Percentiles rank a stretch among this genome's conserved stretches.
phyloP scores from a whole-genome alignment of 495 filamentous ascomycete genomes.

The Haplographium delicatum region DNA sequence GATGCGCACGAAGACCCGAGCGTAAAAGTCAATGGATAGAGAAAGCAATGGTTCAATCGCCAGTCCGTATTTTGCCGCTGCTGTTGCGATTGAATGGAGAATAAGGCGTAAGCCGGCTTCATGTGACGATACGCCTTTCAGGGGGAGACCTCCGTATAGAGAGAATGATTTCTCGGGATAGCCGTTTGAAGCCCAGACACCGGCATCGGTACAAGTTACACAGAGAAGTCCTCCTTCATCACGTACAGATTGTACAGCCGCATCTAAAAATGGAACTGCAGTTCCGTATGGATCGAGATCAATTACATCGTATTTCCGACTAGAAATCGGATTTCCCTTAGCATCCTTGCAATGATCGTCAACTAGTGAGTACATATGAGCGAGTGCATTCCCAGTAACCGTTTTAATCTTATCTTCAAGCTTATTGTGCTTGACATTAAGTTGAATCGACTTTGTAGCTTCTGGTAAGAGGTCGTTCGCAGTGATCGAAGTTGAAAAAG shows the following conservation, averaged over 20 bases:
- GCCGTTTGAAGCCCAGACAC: slow-evolving; percentile 85
- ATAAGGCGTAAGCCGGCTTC: slow-evolving; percentile 87
- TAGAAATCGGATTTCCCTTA: slow-evolving; percentile 22
- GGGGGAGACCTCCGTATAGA: slow-evolving; percentile 81
- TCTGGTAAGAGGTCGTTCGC: slow-evolving; percentile 80
- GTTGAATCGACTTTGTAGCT: slow-evolving; percentile 73
- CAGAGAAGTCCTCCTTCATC: slow-evolving; percentile 86
- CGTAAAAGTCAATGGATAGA: slow-evolving; percentile 92
- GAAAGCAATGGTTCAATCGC: slow-evolving; percentile 88
- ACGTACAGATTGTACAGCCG: slow-evolving; percentile 74
- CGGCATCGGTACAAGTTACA: slow-evolving; percentile 93
- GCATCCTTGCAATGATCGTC: slow-evolving; percentile 33
- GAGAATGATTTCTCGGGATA: slow-evolving; percentile 91
- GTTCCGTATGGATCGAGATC: slow-evolving; percentile 96
- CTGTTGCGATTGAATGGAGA: slow-evolving; percentile 67
- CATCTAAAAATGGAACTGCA: slow-evolving; percentile 85
- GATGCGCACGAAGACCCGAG: slow-evolving; percentile 83
- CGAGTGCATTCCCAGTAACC: slow-evolving; percentile 72
- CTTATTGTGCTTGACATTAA: slow-evolving; percentile 79
- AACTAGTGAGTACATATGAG: slow-evolving; percentile 79
- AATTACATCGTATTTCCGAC: slow-evolving; percentile 77
- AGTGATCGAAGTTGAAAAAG: slow-evolving; percentile 72
- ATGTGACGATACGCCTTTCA: slow-evolving; percentile 78
- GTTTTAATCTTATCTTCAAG: slow-evolving; percentile 63
- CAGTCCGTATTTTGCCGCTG: slow-evolving; percentile 81